Evolutionary conservation across 2,329 filamentous ascomycete genomes (phyloP), one percentile per base, ranked within the genome.

Genomic region (Zarea fungicola): DNA sequence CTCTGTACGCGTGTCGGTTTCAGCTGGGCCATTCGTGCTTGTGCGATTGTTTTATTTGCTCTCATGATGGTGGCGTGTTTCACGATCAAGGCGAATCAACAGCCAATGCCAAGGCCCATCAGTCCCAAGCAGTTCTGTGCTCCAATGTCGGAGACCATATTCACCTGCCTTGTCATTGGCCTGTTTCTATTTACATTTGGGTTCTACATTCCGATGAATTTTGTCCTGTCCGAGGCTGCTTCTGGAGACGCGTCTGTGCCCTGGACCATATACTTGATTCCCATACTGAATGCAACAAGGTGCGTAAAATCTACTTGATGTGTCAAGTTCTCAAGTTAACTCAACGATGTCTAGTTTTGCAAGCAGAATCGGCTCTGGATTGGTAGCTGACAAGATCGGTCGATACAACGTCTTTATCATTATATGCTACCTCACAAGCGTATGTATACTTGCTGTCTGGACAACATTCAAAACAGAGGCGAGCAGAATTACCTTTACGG

Each of bases 341-440:
- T 8, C 4, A 35, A 18, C 6, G 6, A 16, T 45, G 26, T 48
- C 49, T 19, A 58, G 58, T 41, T 25, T 59, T 22, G 37, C 56
- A 46, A 56, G 57, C 10, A 52, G 57, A 28, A 54, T 50, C 9
- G 32, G 56, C 3, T 58, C 59, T 1, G 53, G 52, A 14, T 39
- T 42, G 14, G n/a, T 59, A 8, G 58, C 54, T 21, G 60, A 62
- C 36, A 57, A 43, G 29, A 22, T 58, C 25, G 60, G 60, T 9
- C 50, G 43, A 32, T 62, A 58, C 56, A 62, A 63, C 50, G 54
- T 61, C 50, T 59, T 60, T 51, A 72, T 74, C 42, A 60, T 74
- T 14, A 65, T 75, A 48, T 68, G 68, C 23, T 62, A 64, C 19
- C 45, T 70, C 41, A 65, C 74, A 11, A 54, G 55, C 10, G 54